phyloP scores from a whole-genome alignment of 352 stramenopile genomes.

The Pythium aphanidermatum region DNA sequence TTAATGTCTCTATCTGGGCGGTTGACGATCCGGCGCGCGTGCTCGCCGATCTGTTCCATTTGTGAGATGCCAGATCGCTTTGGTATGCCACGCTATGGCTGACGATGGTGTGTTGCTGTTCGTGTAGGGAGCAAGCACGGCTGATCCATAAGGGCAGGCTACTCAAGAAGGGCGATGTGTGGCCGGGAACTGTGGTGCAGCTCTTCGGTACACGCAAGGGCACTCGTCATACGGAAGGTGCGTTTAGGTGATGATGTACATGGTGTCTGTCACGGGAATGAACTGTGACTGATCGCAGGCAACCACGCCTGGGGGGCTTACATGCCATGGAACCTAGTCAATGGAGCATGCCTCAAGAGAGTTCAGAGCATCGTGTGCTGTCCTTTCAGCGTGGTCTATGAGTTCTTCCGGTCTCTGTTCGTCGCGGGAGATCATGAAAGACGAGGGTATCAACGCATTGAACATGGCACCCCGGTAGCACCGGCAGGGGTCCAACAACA shows the following conservation, averaged over 20 bases:
- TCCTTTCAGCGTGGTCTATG: constrained; percentile 51
- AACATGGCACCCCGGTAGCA: background rate
- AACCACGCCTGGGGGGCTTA: constrained; percentile 21
- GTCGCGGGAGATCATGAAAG: constrained; percentile 26
- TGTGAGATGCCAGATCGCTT: too few relatives aligned
- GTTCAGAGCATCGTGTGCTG: constrained; percentile 55
- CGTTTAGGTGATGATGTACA: background rate
- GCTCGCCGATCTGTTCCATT: constrained; percentile 60
- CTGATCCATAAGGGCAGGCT: constrained; percentile 78
- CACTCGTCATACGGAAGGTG: constrained; percentile 1
- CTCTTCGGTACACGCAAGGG: constrained; percentile 68
- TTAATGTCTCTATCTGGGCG: constrained; percentile 76
- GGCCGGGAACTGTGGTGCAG: constrained; percentile 75
- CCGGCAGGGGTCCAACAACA: background rate
- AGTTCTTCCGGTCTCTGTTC: constrained; percentile 72
- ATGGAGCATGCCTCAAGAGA: constrained; percentile 18
- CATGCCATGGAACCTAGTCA: constrained; percentile 25
- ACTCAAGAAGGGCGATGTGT: constrained; percentile 77
- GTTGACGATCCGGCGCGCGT: constrained; percentile 60
- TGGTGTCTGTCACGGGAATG: constrained; percentile 11
- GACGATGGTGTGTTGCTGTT: background rate
- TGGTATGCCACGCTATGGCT: too few relatives aligned
- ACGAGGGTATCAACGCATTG: constrained; percentile 39
- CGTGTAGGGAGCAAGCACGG: constrained; percentile 53
- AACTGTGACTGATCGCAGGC: too few relatives aligned